phyloP scores from a whole-genome alignment of 148 eudicot species.

The Rhododendron molle region DNA sequence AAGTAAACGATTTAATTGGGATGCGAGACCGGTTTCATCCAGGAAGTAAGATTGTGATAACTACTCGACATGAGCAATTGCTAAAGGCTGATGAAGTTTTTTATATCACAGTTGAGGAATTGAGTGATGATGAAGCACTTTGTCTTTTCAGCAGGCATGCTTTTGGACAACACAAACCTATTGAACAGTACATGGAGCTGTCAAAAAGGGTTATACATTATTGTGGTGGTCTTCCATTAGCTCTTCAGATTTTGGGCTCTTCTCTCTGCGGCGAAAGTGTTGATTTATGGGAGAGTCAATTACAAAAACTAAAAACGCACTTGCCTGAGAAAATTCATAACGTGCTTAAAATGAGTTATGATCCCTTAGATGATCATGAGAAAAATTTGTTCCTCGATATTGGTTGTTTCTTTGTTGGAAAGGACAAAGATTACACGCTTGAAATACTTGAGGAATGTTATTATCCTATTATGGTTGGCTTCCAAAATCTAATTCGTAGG shows the following conservation, averaged over 20 bases:
- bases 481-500: not conserved
- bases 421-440: conserved; percentile 4
- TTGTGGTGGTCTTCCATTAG: conserved; percentile 11
- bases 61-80: conserved; percentile 8
- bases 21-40: not conserved
- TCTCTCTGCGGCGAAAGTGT: not conserved
- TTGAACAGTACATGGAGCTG: conserved; percentile 1
- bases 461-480: not conserved
- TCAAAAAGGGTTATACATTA: not conserved
- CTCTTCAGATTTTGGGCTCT: conserved; percentile 3
- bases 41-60: conserved; percentile 14
- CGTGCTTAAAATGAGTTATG: conserved; percentile 6
- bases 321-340: conserved; percentile 5
- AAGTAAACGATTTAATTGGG: not conserved
- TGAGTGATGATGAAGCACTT: conserved; percentile 5
- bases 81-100: conserved; percentile 4
- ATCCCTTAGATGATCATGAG: conserved; percentile 6
- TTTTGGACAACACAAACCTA: conserved; percentile 1
- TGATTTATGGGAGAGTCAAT: conserved; percentile 5
- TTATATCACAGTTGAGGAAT: not conserved
- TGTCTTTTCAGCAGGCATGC: conserved; percentile 12
- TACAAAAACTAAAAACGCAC: not conserved
- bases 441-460: not conserved
- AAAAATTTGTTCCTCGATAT: conserved; percentile 10
- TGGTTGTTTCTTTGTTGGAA: conserved; percentile 6